Evolutionary conservation across 306 rosid species (phyloP).

Genomic region (Inga oerstediana): DNA sequence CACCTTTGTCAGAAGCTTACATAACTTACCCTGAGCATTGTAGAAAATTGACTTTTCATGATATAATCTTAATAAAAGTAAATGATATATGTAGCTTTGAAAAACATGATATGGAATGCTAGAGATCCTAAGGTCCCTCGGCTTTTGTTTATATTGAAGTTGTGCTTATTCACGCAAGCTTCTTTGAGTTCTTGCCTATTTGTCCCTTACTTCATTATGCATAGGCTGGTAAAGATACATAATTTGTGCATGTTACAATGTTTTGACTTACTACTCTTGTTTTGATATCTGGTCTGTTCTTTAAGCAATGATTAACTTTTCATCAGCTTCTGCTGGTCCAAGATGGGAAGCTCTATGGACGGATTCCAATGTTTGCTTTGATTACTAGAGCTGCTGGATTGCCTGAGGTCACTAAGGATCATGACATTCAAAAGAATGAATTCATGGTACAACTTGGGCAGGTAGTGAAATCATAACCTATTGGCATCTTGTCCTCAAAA

Average conservation of each 20-base stretch:
- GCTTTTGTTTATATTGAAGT: not conserved
- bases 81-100: not conserved
- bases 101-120: slow-evolving; percentile 28
- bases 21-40: slow-evolving; percentile 11
- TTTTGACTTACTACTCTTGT: slow-evolving; percentile 22
- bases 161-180: slow-evolving; percentile 22
- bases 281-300: slow-evolving; percentile 28
- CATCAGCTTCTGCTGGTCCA: slow-evolving; percentile 86
- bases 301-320: slow-evolving; percentile 44
- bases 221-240: slow-evolving; percentile 16
- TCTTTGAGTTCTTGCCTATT: slow-evolving; percentile 1
- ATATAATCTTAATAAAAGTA: not conserved
- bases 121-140: not conserved
- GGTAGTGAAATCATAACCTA: slow-evolving; percentile 51
- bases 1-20: slow-evolving; percentile 8
- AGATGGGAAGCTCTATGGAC: slow-evolving; percentile 88
- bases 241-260: slow-evolving; percentile 10
- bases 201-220: slow-evolving; percentile 13
- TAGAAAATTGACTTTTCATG: slow-evolving; percentile 11
- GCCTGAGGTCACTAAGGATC: slow-evolving; percentile 68
- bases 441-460: slow-evolving; percentile 77
- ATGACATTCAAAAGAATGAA: slow-evolving; percentile 77
- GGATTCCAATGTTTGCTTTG: slow-evolving; percentile 67
- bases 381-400: slow-evolving; percentile 81
- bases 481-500: slow-evolving; percentile 24